Base-by-base conservation (phyloP, 768 basidiomycete species). In the Russula sp. region DNA sequence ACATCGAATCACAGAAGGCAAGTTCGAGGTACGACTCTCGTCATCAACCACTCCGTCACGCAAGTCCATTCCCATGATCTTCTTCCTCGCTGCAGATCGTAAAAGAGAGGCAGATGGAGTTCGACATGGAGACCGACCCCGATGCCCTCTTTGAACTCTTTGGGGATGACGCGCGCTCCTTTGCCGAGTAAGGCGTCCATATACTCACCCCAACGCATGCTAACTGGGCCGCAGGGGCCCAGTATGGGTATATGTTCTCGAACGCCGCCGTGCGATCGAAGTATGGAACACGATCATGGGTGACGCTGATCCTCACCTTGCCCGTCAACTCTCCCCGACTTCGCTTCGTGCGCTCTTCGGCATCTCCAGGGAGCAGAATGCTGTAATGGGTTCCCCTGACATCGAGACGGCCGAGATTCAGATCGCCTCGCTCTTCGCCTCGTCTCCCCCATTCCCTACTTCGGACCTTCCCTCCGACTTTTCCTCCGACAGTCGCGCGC, bases 201-300 rank as follows among this genome's bases (percentile, higher is more conserved):
- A 25, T 20, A 36, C 29, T 8, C 34, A 16, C 5, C 13, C n/a
- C 32, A 34, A 32, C 49, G 49, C 49, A n/a, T 18, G 3, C 25
- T 29, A 3, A 29, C 25, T 29, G 25, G 25, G 25, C 3, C 3
- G 25, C 61, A 92, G 90, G 64, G 89, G 88, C 60, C 87, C 90
- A 20, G 88, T 91, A n/a, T 92, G 91, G 88, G 89, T 93, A 22
- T 93, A 92, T 72, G 87, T 93, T 42, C 85, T 93, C 64, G 91
- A 92, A 70, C 83, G 90, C 41, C 78, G 87, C 55, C 83, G 87
- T 42, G 87, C 91, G 7, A 86, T 93, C 51, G 85, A 90, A 72
- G 88, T 90, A 56, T 86, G 87, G 80, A 77, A 82, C 49, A 83
- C 86, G 0, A 82, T 93, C 68, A 88, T 92, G 81, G 87, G 88